Evolutionary conservation across 2,329 filamentous ascomycete species (phyloP).

Genomic region (Phyllosticta citribraziliensis): DNA sequence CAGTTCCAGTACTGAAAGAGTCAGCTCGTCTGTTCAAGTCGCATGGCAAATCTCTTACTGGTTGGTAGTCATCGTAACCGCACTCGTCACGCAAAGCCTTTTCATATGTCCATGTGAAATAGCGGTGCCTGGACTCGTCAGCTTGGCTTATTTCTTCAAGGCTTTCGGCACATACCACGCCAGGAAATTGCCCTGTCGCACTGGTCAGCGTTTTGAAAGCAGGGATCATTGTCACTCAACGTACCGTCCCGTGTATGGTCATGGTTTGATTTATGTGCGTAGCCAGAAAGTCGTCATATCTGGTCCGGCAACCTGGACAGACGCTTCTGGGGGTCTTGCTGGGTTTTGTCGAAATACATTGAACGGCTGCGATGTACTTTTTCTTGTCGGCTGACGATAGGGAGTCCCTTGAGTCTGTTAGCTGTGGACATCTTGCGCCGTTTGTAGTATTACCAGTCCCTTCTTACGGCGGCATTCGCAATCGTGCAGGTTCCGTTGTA

Average conservation of each 20-base stretch:
- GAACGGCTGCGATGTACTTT: constrained; percentile 26
- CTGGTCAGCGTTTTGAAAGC: background rate
- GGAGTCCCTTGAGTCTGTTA: constrained; percentile 14
- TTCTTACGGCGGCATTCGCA: constrained; percentile 29
- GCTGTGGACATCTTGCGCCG: background rate
- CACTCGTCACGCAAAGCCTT: constrained; percentile 33
- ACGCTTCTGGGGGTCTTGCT: constrained; percentile 19
- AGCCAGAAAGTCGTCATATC: constrained; percentile 29
- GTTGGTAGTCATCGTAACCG: constrained; percentile 32
- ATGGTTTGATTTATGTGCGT: constrained; percentile 28
- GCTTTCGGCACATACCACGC: background rate
- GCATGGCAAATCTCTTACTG: constrained; percentile 10
- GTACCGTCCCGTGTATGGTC: constrained; percentile 25
- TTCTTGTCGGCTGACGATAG: constrained; percentile 22
- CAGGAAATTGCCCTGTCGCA: constrained; percentile 23
- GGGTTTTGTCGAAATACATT: constrained; percentile 23
- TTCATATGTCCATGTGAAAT: constrained; percentile 34
- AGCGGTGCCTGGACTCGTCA: constrained; percentile 31
- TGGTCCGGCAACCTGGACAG: constrained; percentile 22
- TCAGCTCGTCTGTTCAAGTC: background rate
- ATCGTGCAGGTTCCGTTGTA: constrained; percentile 24
- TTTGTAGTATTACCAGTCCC: constrained; percentile 31
- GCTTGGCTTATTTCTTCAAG: constrained; percentile 4
- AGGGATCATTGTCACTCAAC: background rate
- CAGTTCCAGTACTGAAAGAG: constrained; percentile 41